phyloP scores from a whole-genome alignment of 768 basidiomycete genomes.

The Tylopilus vinaceipallidus region DNA sequence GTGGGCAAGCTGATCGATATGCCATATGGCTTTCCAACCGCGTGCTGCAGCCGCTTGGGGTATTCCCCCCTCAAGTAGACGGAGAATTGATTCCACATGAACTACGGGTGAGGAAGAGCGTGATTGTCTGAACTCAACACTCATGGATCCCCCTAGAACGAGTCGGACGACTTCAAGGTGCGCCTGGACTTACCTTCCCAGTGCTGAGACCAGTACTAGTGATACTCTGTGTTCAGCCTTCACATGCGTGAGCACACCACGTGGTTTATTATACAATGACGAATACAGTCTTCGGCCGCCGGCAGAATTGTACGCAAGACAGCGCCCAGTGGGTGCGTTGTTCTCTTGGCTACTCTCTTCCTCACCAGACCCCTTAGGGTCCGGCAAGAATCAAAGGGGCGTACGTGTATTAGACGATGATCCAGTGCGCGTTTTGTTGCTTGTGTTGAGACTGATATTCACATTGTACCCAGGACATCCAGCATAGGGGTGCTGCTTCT shows the following conservation, averaged over 20 bases:
- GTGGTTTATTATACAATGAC: background rate
- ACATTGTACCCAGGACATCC: conserved; percentile 38
- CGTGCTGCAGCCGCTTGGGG: no score
- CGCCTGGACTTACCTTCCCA: conserved; percentile 18
- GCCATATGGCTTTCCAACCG: no score
- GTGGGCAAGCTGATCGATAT: no score
- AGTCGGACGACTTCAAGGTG: conserved; percentile 71
- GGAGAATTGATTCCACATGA: no score
- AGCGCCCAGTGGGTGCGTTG: conserved; percentile 51
- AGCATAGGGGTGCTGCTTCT: conserved; percentile 62
- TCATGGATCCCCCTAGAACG: no score
- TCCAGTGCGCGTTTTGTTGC: conserved; percentile 48
- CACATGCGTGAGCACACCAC: conserved; percentile 67
- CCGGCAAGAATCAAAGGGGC: conserved; percentile 80
- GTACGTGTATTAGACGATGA: conserved; percentile 83
- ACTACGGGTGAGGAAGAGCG: no score
- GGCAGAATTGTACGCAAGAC: conserved; percentile 83
- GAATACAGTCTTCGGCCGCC: background rate
- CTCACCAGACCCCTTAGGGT: conserved; percentile 46
- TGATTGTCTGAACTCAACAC: no score
- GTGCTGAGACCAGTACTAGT: conserved; percentile 44
- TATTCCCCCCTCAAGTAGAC: no score
- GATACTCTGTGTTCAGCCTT: conserved; percentile 89
- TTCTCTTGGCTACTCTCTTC: background rate
- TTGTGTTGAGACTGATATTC: background rate